These are phyloP conservation scores for Salisapilia sapeloensis DNA, from an alignment of 352 stramenopile species.

Conservation along the genomic window DNA sequence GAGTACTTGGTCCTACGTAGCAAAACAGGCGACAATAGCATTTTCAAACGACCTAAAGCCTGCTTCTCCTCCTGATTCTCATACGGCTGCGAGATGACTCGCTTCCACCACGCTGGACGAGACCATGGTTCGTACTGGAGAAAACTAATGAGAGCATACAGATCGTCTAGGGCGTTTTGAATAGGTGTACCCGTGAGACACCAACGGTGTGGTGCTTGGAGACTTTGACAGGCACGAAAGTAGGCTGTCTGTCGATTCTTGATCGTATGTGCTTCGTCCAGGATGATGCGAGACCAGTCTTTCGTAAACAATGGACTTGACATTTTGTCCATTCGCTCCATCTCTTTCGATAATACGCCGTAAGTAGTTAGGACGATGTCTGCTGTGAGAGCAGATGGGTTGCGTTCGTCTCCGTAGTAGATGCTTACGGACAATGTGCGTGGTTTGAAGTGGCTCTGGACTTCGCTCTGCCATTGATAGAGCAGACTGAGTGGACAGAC, in stretches of 20 bases:
- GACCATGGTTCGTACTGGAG: constrained; percentile 77
- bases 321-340: constrained; percentile 14
- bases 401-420: constrained; percentile 59
- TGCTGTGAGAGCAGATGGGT: constrained; percentile 10
- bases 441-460: constrained; percentile 37
- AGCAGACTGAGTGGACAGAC: constrained; percentile 78
- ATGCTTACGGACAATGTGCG: constrained; percentile 33
- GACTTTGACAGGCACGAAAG: constrained; percentile 33
- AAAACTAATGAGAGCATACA: constrained; percentile 77
- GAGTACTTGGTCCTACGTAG: constrained; percentile 78
- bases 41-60: constrained; percentile 42
- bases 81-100: constrained; percentile 62
- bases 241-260: constrained; percentile 74
- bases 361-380: constrained; percentile 79
- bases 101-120: constrained; percentile 63
- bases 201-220: constrained; percentile 61
- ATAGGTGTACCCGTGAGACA: constrained; percentile 84
- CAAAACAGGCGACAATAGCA: constrained; percentile 52
- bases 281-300: constrained; percentile 74
- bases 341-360: constrained; percentile 56
- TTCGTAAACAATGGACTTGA: constrained; percentile 11
- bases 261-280: constrained; percentile 86
- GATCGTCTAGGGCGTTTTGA: constrained; percentile 78
- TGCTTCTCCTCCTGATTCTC: constrained; percentile 43
- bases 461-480: constrained; percentile 79